Evolutionary conservation across 169 alveolate genomes (phyloP), one percentile per base, ranked within the genome.

Genomic region (Eimeria necatrix): DNA sequence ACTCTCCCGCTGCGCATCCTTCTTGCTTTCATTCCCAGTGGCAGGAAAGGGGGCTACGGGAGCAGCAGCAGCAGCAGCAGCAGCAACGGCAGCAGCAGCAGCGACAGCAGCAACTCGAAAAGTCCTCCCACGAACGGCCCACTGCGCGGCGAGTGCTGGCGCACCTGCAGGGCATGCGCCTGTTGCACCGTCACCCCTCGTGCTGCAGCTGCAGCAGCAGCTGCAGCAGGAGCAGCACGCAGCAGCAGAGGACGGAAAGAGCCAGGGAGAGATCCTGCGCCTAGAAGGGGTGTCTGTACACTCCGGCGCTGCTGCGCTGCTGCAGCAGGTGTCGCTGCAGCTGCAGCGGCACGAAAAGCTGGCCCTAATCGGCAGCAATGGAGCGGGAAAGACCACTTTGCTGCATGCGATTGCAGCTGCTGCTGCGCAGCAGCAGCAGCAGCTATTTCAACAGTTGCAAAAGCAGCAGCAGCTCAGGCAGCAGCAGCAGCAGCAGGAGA

Each of bases 281-380:
- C 94, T 94, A 16, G 91, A 76, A 22, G 94, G 32, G 8, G 83
- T 90, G 60, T 90, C 94, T 32, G 78, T 90, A 41, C 70, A 49
- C 88, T 64, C 76, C 6, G 94, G 91, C 24, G 73, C 76, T 70
- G 81, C 86, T 49, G 86, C 41, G 71, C 86, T 90, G 81, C 94
- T 90, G 56, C 60, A 68, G 70, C 70, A n/a, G 51, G 95, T 76
- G 51, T 74, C 90, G 20, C 68, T 49, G 81, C 88, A 73, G 73
- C 64, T 91, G 81, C 80, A 91, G 89, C 95, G 92, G 41, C 22
- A 51, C 49, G 91, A 93, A 46, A 53, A 22, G 49, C 41, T 74
- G 4, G 95, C 91, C 10, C 93, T 93, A 4, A 70, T 94, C 41
- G 96, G 96, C 32, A 81, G 95, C 88, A 94, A 94, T 22, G 96